Evolutionary conservation across 129 eudicot genomes (phyloP).

Genomic region (Chrysanthemum makinoi): DNA sequence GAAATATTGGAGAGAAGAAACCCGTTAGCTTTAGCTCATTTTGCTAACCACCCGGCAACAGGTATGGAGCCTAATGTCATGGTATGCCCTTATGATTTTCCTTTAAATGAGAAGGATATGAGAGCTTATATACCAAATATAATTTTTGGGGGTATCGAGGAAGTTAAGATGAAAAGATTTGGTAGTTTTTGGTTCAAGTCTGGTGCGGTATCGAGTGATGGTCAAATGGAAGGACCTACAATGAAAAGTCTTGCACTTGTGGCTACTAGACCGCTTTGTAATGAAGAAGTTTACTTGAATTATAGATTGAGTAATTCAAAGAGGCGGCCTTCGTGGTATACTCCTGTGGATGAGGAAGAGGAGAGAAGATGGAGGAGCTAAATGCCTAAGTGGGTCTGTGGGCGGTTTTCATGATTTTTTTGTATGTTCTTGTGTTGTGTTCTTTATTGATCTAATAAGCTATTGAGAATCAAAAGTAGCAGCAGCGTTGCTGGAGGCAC

Average conservation of each 20-base stretch:
- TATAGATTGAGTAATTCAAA: conserved; percentile 86
- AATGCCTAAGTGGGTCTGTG: neutral
- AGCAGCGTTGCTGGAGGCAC: conserved; percentile 14
- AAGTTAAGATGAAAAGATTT: conserved; percentile 63
- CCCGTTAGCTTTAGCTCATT: conserved; percentile 86
- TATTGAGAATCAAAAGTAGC: conserved; percentile 18
- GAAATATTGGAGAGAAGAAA: conserved; percentile 83
- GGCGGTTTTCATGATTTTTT: neutral
- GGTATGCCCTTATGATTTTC: conserved; percentile 90
- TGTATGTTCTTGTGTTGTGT: neutral
- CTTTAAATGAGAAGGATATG: conserved; percentile 63
- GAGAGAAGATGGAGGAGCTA: conserved; percentile 89
- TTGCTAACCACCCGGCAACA: conserved; percentile 76
- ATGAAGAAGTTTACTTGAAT: conserved; percentile 80
- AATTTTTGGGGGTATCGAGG: conserved; percentile 56
- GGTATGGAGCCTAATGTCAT: conserved; percentile 74
- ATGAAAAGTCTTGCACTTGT: conserved; percentile 82
- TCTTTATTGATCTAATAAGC: conserved; percentile 22
- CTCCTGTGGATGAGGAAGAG: conserved; percentile 90
- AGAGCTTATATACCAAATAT: conserved; percentile 77
- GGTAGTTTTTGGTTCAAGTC: conserved; percentile 93
- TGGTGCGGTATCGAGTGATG: conserved; percentile 38
- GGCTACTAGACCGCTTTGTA: conserved; percentile 60
- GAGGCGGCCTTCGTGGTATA: conserved; percentile 83
- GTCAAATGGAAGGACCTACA: conserved; percentile 44